Evolutionary conservation across 2,329 filamentous ascomycete species (phyloP), one percentile per base, ranked within the genome.

Genomic region (Ceratocystis lukuohia): DNA sequence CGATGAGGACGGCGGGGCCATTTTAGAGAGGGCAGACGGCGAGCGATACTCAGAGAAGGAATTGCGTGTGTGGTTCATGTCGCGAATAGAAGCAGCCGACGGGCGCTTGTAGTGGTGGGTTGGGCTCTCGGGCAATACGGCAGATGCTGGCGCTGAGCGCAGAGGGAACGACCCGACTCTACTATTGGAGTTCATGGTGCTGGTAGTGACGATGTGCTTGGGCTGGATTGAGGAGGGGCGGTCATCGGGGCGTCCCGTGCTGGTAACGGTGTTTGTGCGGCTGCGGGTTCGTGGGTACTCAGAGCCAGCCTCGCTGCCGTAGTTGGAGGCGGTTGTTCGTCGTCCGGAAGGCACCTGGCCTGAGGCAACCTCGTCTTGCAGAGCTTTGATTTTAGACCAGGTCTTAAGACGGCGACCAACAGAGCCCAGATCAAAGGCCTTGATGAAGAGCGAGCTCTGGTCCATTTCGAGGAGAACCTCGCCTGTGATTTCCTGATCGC

Each of bases 391-490:
- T 76, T 94, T 96, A 76, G 96, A 91, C 93, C 93, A 97, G 1
- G 92, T 96, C 75, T 95, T 95, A 69, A 97, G 77, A 69, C 93
- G 84, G 67, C 90, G 84, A 7, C 93, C 93, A 71, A 97, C 92
- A 2, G 92, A 90, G 20, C 93, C 93, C 70, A 97, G 81, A 71
- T 96, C 90, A 71, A 96, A 96, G 61, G 94, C 92, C 73, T 96
- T 96, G 78, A 97, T 87, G 74, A 96, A 96, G 17, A 97, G 81
- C 48, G 94, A 95, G 67, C 90, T 89, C 77, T 96, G 93, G 71
- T 96, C 91, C 90, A 97, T 96, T 65, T 89, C 90, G 64, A 99
- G 77, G 48, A 99, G 78, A 3, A 97, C 93, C 72, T 97, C 92
- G 62, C 94, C 94, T 1, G 89, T 87, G 67, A 99, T 97, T 74